phyloP scores from a whole-genome alignment of 495 filamentous ascomycete genomes.

The Tuber borchii region DNA sequence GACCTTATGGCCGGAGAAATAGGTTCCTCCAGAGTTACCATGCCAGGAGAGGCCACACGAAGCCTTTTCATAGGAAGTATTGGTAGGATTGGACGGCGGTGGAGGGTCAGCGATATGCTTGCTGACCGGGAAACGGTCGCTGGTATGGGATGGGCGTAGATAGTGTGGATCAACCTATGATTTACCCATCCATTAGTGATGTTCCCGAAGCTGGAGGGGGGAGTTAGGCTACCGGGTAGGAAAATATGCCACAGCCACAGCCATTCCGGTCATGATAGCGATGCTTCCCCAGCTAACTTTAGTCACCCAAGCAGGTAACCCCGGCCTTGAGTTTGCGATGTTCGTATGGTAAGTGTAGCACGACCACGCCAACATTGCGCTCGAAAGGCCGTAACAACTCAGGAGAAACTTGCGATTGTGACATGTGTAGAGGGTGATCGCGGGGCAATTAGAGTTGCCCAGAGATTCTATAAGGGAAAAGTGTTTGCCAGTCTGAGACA shows the following conservation, averaged over 20 bases:
- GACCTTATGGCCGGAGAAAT: conserved; percentile 12
- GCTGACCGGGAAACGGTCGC: conserved; percentile 8
- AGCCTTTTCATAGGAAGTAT: conserved; percentile 29
- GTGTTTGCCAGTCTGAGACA: conserved; percentile 14
- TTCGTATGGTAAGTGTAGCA: conserved; percentile 26
- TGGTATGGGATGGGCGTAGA: conserved; percentile 32
- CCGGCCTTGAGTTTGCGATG: conserved; percentile 17
- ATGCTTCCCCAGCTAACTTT: conserved; percentile 47
- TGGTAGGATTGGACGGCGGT: conserved; percentile 30
- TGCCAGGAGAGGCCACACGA: conserved; percentile 18
- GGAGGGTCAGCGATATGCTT: conserved; percentile 24
- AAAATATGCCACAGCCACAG: conserved; percentile 22
- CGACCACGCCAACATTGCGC: conserved; percentile 28
- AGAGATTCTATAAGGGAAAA: conserved; percentile 26
- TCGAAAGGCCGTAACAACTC: conserved; percentile 24
- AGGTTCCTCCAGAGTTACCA: conserved; percentile 23
- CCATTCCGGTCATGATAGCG: conserved; percentile 55
- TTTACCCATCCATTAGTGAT: conserved; percentile 12
- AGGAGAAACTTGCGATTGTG: conserved; percentile 23
- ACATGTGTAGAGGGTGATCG: conserved; percentile 31
- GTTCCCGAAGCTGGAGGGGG: neutral
- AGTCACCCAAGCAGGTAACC: conserved; percentile 28
- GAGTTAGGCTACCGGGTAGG: conserved; percentile 20
- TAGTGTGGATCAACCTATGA: conserved; percentile 29
- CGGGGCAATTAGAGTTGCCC: conserved; percentile 16